A percentile compares a stretch with the other conserved stretches of the same genome.
Evolutionary conservation across 345 rosid genomes (phyloP).

Genomic region (Citrus australasica): DNA sequence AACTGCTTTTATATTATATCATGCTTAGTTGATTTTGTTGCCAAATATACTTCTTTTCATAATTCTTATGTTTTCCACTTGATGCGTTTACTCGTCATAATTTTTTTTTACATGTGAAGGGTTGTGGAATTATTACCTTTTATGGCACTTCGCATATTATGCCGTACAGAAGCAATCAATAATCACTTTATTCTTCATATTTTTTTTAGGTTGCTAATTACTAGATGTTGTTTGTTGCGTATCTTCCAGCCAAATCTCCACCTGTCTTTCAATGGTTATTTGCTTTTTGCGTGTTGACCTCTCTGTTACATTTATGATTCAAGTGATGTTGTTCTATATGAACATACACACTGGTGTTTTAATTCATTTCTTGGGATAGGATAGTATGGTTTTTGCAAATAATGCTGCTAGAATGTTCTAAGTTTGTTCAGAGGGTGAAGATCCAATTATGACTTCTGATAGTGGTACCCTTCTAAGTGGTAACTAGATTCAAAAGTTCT

Average conservation of each 20-base stretch:
- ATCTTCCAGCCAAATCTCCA: background rate
- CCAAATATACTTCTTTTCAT: background rate
- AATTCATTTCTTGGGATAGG: background rate
- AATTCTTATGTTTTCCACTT: background rate
- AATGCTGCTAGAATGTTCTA: background rate
- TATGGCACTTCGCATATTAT: background rate
- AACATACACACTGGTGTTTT: background rate
- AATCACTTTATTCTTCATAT: background rate
- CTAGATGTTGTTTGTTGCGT: background rate
- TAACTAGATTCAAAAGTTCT: background rate
- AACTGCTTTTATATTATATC: background rate
- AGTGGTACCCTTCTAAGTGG: background rate
- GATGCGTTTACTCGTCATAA: background rate
- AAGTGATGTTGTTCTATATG: background rate
- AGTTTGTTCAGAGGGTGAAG: background rate
- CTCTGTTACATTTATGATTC: background rate
- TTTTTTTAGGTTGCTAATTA: background rate
- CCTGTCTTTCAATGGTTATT: background rate
- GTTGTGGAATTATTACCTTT: background rate
- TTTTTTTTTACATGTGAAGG: background rate
- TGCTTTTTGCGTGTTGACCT: background rate
- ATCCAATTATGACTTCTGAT: background rate
- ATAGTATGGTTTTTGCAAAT: background rate
- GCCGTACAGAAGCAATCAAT: background rate
- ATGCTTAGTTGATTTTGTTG: background rate